Percentiles rank a stretch among this genome's conserved stretches.
These are phyloP conservation scores for Coemansia sp. DNA, from an alignment of 192 early-diverging fungal species.

Conservation along the genomic window DNA sequence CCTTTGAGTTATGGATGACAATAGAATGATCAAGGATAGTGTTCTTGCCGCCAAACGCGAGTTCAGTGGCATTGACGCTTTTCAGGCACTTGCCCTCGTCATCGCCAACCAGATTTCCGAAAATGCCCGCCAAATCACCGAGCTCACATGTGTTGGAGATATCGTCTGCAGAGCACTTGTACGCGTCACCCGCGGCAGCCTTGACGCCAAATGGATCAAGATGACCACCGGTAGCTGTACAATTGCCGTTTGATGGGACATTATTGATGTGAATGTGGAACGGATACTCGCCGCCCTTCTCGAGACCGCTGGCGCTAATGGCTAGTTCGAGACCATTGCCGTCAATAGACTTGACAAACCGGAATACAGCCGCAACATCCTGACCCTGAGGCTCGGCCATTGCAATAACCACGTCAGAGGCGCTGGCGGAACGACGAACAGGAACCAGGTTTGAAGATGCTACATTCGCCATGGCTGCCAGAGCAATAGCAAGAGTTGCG, in stretches of 20 bases:
- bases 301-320: conserved; percentile 34
- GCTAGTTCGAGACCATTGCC: conserved; percentile 25
- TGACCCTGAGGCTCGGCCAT: conserved; percentile 19
- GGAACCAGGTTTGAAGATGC: no score
- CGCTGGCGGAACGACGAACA: no score
- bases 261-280: conserved; percentile 49
- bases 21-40: conserved; percentile 56
- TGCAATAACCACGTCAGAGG: neutral
- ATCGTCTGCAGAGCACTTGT: conserved; percentile 36
- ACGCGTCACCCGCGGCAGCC: conserved; percentile 11
- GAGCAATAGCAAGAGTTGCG: no score
- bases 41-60: conserved; percentile 47
- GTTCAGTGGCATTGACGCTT: conserved; percentile 35
- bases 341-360: conserved; percentile 14
- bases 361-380: conserved; percentile 15
- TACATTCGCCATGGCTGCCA: no score
- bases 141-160: conserved; percentile 51
- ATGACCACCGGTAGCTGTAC: conserved; percentile 51
- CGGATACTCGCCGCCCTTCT: conserved; percentile 23
- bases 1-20: conserved; percentile 56
- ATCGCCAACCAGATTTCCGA: conserved; percentile 51
- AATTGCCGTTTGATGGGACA: conserved; percentile 47
- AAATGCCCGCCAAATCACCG: conserved; percentile 58
- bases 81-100: conserved; percentile 19
- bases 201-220: conserved; percentile 35